A percentile compares a stretch with the other conserved stretches of the same genome.
These are phyloP conservation scores for Zygotorulaspora florentina DNA, from an alignment of 805 yeast genomes.

Conservation along the genomic window DNA sequence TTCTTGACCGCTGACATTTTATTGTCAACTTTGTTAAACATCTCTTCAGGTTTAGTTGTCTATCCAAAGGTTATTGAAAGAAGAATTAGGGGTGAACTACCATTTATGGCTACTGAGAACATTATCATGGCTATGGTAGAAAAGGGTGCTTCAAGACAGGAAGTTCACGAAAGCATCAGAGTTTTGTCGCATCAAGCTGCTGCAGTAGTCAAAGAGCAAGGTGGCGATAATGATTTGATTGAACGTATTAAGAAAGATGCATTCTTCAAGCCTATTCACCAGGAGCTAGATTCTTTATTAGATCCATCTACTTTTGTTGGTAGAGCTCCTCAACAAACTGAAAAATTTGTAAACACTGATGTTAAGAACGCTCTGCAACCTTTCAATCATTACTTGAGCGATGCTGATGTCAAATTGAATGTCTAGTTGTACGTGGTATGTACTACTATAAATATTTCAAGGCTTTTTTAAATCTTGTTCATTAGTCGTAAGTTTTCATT, in stretches of 20 bases:
- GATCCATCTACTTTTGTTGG: slow-evolving; percentile 96
- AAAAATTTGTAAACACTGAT: slow-evolving; percentile 79
- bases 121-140: slow-evolving; percentile 99
- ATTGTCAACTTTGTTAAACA: slow-evolving; percentile 82
- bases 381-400: slow-evolving; percentile 52
- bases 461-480: neutral
- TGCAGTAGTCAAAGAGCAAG: slow-evolving; percentile 94
- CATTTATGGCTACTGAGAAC: slow-evolving; percentile 99
- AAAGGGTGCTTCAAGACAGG: slow-evolving; percentile 96
- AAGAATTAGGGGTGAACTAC: slow-evolving; percentile 89
- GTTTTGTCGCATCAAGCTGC: slow-evolving; percentile 97
- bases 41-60: slow-evolving; percentile 92
- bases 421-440: slow-evolving; percentile 45
- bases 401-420: slow-evolving; percentile 69
- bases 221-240: slow-evolving; percentile 96
- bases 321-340: slow-evolving; percentile 97
- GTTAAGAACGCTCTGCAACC: slow-evolving; percentile 80
- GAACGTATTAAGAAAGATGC: slow-evolving; percentile 74
- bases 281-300: slow-evolving; percentile 70
- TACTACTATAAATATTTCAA: neutral
- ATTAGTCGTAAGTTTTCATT: slow-evolving; percentile 3
- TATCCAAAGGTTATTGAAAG: slow-evolving; percentile 98
- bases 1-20: slow-evolving; percentile 94
- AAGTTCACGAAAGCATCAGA: slow-evolving; percentile 95
- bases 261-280: slow-evolving; percentile 87